Evolutionary conservation across 306 rosid species (phyloP).

Genomic region (Rubus idaeus): DNA sequence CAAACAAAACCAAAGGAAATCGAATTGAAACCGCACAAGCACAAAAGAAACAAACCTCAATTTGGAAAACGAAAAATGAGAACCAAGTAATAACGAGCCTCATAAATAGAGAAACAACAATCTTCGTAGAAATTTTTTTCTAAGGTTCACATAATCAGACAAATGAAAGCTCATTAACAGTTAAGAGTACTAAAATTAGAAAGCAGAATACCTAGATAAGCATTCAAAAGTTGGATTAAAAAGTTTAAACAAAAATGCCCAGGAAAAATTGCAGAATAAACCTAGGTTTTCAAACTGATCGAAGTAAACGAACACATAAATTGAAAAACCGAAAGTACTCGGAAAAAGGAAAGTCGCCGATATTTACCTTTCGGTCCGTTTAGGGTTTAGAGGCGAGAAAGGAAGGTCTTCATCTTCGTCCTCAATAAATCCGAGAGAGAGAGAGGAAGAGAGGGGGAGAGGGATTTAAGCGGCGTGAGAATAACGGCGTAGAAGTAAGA

Average conservation of each 20-base stretch:
- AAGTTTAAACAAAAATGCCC: not conserved
- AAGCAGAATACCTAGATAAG: not conserved
- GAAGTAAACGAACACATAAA: not conserved
- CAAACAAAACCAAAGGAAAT: not conserved
- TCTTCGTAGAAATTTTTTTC: not conserved
- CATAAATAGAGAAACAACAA: not conserved
- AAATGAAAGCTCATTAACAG: not conserved
- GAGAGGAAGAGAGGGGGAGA: not conserved
- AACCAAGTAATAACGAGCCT: not conserved
- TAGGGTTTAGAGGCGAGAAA: constrained; percentile 14
- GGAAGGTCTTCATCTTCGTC: not conserved
- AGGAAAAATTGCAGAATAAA: not conserved
- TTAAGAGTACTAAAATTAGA: not conserved
- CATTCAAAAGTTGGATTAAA: not conserved
- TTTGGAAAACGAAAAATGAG: not conserved
- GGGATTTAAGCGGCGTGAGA: constrained; percentile 5
- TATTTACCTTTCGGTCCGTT: not conserved
- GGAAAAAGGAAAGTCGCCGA: not conserved
- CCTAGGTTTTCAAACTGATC: not conserved
- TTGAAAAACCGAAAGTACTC: not conserved
- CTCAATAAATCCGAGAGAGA: constrained; percentile 12
- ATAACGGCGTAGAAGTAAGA: not conserved
- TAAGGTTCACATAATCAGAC: not conserved
- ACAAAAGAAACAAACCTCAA: not conserved
- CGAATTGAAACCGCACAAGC: not conserved